Percentiles rank a stretch among this genome's conserved stretches.
phyloP scores from a whole-genome alignment of 2,329 filamentous ascomycete genomes.

The Scedosporium minutisporum region DNA sequence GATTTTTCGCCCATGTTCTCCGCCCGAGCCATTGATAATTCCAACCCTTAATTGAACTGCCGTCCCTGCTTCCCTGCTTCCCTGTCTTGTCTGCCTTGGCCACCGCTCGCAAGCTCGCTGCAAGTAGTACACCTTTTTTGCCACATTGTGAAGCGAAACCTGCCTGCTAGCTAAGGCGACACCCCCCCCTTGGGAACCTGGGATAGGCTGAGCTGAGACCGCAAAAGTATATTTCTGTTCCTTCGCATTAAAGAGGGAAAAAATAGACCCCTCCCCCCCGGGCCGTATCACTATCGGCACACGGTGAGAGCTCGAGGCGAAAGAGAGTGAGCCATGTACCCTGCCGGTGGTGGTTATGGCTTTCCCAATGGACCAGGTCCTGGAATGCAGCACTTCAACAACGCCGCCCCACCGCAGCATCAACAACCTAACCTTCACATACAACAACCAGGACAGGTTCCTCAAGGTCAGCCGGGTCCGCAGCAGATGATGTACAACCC shows the following conservation, averaged over 20 bases:
- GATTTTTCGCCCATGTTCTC: constrained; percentile 6
- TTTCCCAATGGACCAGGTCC: constrained; percentile 6
- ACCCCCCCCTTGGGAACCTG: neutral
- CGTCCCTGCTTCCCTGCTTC: neutral
- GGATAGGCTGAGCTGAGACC: neutral
- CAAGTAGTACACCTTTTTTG: neutral
- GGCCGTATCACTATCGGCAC: neutral
- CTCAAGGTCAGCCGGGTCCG: constrained; percentile 2
- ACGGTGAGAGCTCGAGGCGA: neutral
- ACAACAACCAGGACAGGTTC: constrained; percentile 2
- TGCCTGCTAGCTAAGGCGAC: neutral
- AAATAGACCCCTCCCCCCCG: neutral
- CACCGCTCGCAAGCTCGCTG: neutral
- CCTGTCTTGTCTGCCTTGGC: neutral
- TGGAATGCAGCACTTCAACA: constrained; percentile 6
- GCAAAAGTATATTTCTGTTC: neutral
- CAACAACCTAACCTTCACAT: constrained; percentile 6
- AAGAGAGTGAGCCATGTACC: constrained; percentile 6
- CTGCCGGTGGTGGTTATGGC: constrained; percentile 5
- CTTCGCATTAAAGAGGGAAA: neutral
- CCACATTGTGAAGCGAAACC: neutral
- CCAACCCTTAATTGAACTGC: constrained; percentile 4
- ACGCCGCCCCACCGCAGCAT: constrained; percentile 4
- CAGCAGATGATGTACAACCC: constrained; percentile 8
- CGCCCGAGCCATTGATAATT: constrained; percentile 6